Base-by-base conservation (phyloP, 306 rosid genomes). In the Ormosia semicastrata region DNA sequence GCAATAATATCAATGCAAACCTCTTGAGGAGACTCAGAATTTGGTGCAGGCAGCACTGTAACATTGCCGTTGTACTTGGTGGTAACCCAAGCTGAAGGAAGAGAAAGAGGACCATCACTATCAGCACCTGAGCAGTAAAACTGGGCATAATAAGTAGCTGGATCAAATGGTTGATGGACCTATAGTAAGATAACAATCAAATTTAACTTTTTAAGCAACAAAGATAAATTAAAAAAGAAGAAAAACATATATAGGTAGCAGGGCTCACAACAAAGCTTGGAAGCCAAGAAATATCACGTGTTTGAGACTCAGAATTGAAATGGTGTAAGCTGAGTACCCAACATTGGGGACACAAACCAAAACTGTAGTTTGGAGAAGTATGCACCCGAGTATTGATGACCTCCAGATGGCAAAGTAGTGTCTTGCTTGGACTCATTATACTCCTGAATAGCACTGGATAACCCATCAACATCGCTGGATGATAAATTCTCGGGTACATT, bases 21-120 rank as follows among this genome's bases (percentile, higher is more conserved):
- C 96, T 95, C 98, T 91, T 89, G 99, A 65, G 90, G 92, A 82
- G 97, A 84, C 83, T 93, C 94, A 67, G 94, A 87, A 77, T 82
- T 90, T 37, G 93, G 84, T 2, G 89, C 83, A 64, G 97, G 91
- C 89, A 95, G 79, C 72, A 86, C 90, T 1, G 93, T 75, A 65
- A 89, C 90, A 89, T 85, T 93, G 71, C 93, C 92, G 66, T 88
- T 92, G 89, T 92, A 90, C 90, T 92, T 92, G 59, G 94, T 47
- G 39, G 88, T 87, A 75, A 89, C 89, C 73, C 91, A 96, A 34
- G 89, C 75, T 86, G 97, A 83, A 66, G 90, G 86, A 85, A 95
- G 98, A 73, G 99, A 93, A 83, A 90, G 88, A 50, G 91, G 93
- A 43, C 96, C 98, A 72, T 92, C 99, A 83, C 77, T 81, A 84